Percentiles rank a stretch among this genome's conserved stretches.
These are phyloP conservation scores for Gossypium trilobum DNA, from an alignment of 441 rosid genomes.

Conservation along the genomic window DNA sequence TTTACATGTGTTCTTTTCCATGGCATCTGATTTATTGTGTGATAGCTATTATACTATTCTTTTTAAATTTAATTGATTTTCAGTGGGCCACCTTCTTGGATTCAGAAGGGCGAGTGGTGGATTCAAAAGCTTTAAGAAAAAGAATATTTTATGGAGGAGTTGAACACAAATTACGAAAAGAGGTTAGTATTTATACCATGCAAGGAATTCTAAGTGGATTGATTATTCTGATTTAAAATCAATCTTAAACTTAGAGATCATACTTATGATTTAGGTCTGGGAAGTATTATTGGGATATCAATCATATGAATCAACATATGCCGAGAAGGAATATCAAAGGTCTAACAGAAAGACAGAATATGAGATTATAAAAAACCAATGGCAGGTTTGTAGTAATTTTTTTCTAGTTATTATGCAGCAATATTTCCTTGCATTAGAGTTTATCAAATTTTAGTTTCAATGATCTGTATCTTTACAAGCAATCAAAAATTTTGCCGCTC, in stretches of 20 bases:
- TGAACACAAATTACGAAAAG: slow-evolving; percentile 61
- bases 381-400: slow-evolving; percentile 63
- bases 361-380: slow-evolving; percentile 66
- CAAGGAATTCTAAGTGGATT: slow-evolving; percentile 4
- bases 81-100: slow-evolving; percentile 85
- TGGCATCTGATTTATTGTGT: not conserved
- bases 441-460: not conserved
- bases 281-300: slow-evolving; percentile 75
- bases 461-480: not conserved
- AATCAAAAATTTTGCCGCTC: not conserved
- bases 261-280: slow-evolving; percentile 58
- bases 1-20: not conserved
- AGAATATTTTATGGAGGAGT: slow-evolving; percentile 95
- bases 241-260: slow-evolving; percentile 17
- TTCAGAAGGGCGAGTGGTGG: slow-evolving; percentile 73
- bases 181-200: slow-evolving; percentile 43
- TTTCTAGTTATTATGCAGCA: not conserved
- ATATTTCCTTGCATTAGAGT: not conserved
- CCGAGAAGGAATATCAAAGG: slow-evolving; percentile 70
- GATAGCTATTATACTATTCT: not conserved
- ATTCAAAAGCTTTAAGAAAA: slow-evolving; percentile 58
- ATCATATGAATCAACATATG: slow-evolving; percentile 69
- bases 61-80: slow-evolving; percentile 6
- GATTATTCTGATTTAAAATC: slow-evolving; percentile 16
- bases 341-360: slow-evolving; percentile 58